Conservation (phyloP, 352 stramenopile species). For the Peronospora farinosa region DNA sequence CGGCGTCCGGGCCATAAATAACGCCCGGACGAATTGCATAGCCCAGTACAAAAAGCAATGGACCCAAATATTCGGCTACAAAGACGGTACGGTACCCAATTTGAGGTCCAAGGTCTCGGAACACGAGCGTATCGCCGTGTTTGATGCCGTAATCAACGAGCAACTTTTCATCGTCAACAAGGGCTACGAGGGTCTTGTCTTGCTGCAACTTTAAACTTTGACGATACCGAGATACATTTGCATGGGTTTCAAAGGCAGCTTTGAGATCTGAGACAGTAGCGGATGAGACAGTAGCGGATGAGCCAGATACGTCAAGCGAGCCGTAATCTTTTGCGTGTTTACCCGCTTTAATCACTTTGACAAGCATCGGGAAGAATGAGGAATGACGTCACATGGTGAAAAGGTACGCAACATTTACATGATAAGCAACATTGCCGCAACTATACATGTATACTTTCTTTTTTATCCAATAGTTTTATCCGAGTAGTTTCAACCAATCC, state of each 20-base stretch:
- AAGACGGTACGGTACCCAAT: slow-evolving; percentile 88
- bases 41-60: slow-evolving; percentile 77
- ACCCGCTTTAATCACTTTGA: slow-evolving; percentile 54
- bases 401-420: no score
- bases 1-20: slow-evolving; percentile 56
- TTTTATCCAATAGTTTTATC: slow-evolving; percentile 11
- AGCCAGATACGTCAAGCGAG: slow-evolving; percentile 29
- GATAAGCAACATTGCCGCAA: slow-evolving; percentile 1
- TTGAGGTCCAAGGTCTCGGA: slow-evolving; percentile 81
- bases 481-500: slow-evolving; percentile 4
- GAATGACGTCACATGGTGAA: slow-evolving; percentile 16
- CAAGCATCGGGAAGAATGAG: slow-evolving; percentile 35
- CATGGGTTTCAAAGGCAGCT: slow-evolving; percentile 42
- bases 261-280: slow-evolving; percentile 50
- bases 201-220: slow-evolving; percentile 56
- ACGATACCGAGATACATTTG: slow-evolving; percentile 48
- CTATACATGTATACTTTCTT: not conserved
- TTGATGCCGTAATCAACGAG: slow-evolving; percentile 54
- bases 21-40: slow-evolving; percentile 64
- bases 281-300: slow-evolving; percentile 30
- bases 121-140: slow-evolving; percentile 42
- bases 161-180: slow-evolving; percentile 55
- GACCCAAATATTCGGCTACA: slow-evolving; percentile 79
- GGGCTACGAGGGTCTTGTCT: slow-evolving; percentile 24
- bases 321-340: slow-evolving; percentile 55